Conservation (phyloP, 2,329 filamentous ascomycete species). For the Boeremia lycopersici region DNA sequence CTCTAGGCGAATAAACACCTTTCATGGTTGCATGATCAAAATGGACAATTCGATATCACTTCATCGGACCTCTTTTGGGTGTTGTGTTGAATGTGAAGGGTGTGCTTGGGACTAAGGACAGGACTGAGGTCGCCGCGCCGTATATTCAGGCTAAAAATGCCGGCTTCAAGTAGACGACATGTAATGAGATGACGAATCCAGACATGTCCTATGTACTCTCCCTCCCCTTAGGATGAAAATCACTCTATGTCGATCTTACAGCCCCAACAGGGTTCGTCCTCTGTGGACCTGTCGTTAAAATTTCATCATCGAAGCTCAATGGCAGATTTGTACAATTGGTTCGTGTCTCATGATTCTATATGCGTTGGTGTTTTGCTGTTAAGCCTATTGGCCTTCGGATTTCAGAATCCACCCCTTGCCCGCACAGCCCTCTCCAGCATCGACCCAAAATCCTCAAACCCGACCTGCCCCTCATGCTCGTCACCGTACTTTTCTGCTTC, state of each 20-base stretch:
- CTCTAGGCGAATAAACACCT: constrained; percentile 47
- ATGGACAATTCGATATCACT: constrained; percentile 43
- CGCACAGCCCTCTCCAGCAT: constrained; percentile 47
- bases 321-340: neutral
- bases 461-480: constrained; percentile 39
- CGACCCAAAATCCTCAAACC: constrained; percentile 46
- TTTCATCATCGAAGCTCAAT: neutral
- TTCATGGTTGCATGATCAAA: constrained; percentile 50
- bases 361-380: constrained; percentile 7
- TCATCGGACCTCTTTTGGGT: constrained; percentile 18
- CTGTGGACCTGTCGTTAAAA: neutral
- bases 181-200: constrained; percentile 17
- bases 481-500: constrained; percentile 38
- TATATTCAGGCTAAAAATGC: constrained; percentile 7
- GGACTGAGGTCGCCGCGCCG: constrained; percentile 5
- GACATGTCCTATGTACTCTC: constrained; percentile 5
- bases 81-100: constrained; percentile 18
- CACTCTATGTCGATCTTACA: neutral
- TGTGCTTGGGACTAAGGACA: constrained; percentile 5
- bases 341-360: neutral
- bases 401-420: constrained; percentile 23
- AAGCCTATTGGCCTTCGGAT: neutral
- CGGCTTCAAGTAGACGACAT: constrained; percentile 14
- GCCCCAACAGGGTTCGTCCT: neutral
- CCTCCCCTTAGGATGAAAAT: neutral